Evolutionary conservation across 2,329 filamentous ascomycete species (phyloP).

Genomic region (Alternaria sp.): DNA sequence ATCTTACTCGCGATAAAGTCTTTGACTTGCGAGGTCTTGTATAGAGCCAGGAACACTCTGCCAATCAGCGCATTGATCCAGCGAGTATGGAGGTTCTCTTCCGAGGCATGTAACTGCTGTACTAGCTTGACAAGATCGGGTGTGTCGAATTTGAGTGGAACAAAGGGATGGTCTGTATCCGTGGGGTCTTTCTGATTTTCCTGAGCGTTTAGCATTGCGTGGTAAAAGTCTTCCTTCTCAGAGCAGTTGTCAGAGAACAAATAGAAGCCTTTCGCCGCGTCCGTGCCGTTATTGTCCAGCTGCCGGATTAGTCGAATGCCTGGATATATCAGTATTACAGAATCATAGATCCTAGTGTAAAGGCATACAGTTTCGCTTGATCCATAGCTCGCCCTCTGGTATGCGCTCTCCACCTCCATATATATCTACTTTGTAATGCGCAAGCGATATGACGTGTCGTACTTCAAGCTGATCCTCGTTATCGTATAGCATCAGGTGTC

Average conservation of each 20-base stretch:
- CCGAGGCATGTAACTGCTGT: conserved; percentile 87
- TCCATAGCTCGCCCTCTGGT: conserved; percentile 91
- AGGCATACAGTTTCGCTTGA: conserved; percentile 80
- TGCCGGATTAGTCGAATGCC: conserved; percentile 76
- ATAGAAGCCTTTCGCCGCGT: conserved; percentile 84
- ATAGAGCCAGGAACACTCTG: conserved; percentile 84
- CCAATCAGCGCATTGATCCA: conserved; percentile 95
- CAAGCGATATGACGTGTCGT: conserved; percentile 91
- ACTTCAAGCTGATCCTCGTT: conserved; percentile 95
- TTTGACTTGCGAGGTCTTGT: conserved; percentile 84
- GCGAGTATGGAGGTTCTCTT: conserved; percentile 87
- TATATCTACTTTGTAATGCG: conserved; percentile 84
- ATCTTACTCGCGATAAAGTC: conserved; percentile 83
- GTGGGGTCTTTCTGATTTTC: conserved; percentile 68
- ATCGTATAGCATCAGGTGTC: conserved; percentile 97
- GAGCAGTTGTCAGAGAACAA: conserved; percentile 95
- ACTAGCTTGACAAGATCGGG: conserved; percentile 89
- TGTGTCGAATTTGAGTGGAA: conserved; percentile 79
- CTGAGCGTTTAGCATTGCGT: conserved; percentile 86
- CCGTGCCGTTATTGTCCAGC: conserved; percentile 59
- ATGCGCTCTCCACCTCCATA: conserved; percentile 81
- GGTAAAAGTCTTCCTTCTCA: conserved; percentile 98
- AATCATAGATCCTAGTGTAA: background rate
- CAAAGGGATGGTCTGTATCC: conserved; percentile 65
- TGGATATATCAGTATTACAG: conserved; percentile 19